phyloP scores from a whole-genome alignment of 1,284 basidiomycete genomes.

The Ustilago tritici region DNA sequence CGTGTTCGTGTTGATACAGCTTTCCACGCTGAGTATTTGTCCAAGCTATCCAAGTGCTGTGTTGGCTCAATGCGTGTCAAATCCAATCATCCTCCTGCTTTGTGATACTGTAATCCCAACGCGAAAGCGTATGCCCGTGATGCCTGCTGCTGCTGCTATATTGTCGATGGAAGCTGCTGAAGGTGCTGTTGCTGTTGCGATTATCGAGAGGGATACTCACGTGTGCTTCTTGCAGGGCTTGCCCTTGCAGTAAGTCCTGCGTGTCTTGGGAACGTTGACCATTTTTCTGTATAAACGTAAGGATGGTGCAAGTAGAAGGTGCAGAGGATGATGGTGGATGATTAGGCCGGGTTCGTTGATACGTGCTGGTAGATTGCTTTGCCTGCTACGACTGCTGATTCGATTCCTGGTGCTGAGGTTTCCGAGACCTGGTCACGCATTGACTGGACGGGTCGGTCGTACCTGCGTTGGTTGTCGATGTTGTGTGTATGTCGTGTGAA shows the following conservation, averaged over 20 bases:
- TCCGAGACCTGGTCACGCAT: background rate
- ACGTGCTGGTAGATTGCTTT: background rate
- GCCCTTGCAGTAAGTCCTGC: constrained; percentile 89
- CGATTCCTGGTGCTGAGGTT: background rate
- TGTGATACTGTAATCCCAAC: background rate
- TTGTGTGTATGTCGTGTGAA: constrained; percentile 10
- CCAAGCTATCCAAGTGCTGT: background rate
- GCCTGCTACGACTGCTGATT: background rate
- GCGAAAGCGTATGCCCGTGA: background rate
- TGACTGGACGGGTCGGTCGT: background rate
- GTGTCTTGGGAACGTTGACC: constrained; percentile 72
- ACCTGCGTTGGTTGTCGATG: constrained; percentile 4
- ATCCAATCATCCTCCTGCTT: background rate
- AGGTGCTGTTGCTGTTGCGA: constrained; percentile 1
- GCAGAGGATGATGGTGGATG: background rate
- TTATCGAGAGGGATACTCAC: constrained; percentile 73
- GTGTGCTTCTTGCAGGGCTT: constrained; percentile 99
- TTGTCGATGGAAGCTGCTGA: constrained; percentile 7
- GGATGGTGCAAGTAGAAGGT: constrained; percentile 2
- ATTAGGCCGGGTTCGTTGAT: constrained; percentile 20
- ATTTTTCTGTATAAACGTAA: constrained; percentile 47
- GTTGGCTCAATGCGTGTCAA: background rate
- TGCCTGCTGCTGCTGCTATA: background rate
- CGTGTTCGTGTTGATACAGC: background rate
- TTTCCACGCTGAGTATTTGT: background rate